Percentiles rank a stretch among this genome's conserved stretches.
Evolutionary conservation across 495 filamentous ascomycete species (phyloP).

Genomic region (Elasticomyces elasticus): DNA sequence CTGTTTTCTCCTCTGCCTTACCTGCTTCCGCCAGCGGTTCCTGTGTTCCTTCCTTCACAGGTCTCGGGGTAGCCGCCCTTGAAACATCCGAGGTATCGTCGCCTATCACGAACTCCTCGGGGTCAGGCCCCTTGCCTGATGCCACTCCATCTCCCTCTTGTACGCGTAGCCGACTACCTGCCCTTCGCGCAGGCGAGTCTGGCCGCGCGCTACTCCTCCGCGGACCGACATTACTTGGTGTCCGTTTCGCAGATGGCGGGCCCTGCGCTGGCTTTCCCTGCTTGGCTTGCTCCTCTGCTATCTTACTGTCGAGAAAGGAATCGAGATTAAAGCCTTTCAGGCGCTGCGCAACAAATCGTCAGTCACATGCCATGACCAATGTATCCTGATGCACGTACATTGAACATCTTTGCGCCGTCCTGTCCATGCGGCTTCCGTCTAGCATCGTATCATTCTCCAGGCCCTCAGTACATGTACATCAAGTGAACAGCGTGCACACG

Average conservation of each 20-base stretch:
- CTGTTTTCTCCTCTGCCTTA: not conserved
- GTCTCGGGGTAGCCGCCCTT: constrained; percentile 47
- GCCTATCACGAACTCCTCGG: constrained; percentile 71
- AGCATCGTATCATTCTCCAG: constrained; percentile 1
- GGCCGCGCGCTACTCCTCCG: constrained; percentile 38
- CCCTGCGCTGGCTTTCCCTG: constrained; percentile 45
- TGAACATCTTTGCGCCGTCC: constrained; percentile 11
- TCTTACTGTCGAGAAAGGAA: constrained; percentile 64
- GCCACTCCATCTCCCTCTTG: constrained; percentile 39
- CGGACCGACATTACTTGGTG: constrained; percentile 38
- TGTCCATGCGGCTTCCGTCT: not conserved
- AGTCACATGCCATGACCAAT: not conserved
- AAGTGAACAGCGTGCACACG: not conserved
- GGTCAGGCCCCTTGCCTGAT: constrained; percentile 56
- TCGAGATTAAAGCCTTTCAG: constrained; percentile 49
- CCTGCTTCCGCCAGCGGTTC: not conserved
- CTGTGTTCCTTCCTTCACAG: constrained; percentile 14
- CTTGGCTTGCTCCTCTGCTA: constrained; percentile 82
- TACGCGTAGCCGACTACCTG: constrained; percentile 34
- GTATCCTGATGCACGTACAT: not conserved
- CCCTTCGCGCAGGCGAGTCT: constrained; percentile 17
- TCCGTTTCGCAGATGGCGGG: constrained; percentile 32
- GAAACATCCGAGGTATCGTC: constrained; percentile 45
- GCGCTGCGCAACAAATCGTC: constrained; percentile 43
- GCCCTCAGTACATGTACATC: not conserved